Base-by-base conservation (phyloP, 2,329 filamentous ascomycete genomes). In the Cercospora zeina region DNA sequence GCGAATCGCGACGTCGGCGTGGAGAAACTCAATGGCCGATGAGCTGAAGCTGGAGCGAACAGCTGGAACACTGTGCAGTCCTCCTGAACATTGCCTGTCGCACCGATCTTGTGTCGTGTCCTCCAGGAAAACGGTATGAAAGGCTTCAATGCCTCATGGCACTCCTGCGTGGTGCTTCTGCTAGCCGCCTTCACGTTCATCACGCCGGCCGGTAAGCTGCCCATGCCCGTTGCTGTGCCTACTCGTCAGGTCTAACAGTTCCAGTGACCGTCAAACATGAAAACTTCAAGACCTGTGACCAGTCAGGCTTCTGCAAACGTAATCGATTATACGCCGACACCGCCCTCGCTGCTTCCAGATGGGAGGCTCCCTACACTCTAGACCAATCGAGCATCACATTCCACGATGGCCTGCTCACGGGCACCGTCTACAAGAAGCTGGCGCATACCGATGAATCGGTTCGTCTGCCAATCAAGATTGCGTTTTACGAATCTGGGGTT, bases 221-320 rank as follows among this genome's bases (percentile, higher is more conserved):
- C 11, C n/a, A 42, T 14, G 13, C 10, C 30, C 16, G 31, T 34
- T 34, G 16, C 14, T 33, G 36, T 19, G 47, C 51, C 39, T 39
- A 31, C 31, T 37, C 39, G 30, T 13, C 30, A 27, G 51, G 39
- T n/a, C 30, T 45, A 55, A 30, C 14, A 3, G 37, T 2, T 24
- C 31, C 69, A 96, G 92, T 85, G 67, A 83, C 85, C 71, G 95
- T 99, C 57, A 99, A 99, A 80, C 89, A 96, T 74, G 87, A 96
- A 72, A 93, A 96, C 76, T 99, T 97, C 83, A 99, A 97, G 75
- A 96, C 89, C 71, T 99, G 95, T 80, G 81, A 89, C 69, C 93
- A 99, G 75, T 95, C 93, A 4, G 95, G 95, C 71, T 99, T 99
- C 81, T 99, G 95, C 80, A 95, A 92, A 75, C 90, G 95, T 68